Evolutionary conservation across 208 protist species (phyloP).

Genomic region (Acanthamoeba sp.): DNA sequence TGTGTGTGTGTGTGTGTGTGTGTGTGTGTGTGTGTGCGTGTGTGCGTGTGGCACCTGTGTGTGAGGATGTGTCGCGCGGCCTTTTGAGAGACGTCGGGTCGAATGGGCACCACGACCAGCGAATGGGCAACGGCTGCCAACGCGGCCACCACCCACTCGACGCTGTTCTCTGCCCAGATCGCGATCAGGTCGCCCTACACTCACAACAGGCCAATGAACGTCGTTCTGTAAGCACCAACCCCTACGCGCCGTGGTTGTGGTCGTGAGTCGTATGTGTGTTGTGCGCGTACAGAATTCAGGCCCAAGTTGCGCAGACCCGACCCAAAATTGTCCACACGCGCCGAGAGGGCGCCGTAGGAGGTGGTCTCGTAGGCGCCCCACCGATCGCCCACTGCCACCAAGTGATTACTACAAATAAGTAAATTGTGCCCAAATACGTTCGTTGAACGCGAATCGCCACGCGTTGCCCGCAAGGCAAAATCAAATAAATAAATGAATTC

Average conservation of each 20-base stretch:
- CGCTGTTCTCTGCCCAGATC: slow-evolving; percentile 64
- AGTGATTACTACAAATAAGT: not conserved
- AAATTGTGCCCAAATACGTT: not conserved
- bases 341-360: slow-evolving; percentile 20
- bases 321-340: slow-evolving; percentile 41
- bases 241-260: too few species aligned
- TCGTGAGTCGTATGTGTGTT: too few species aligned
- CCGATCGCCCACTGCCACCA: not conserved
- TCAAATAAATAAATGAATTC: not conserved
- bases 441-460: too few species aligned
- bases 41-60: slow-evolving; percentile 45
- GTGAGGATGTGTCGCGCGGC: slow-evolving; percentile 19
- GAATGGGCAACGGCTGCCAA: slow-evolving; percentile 22
- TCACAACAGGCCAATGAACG: not conserved
- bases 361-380: slow-evolving; percentile 56
- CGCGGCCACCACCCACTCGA: slow-evolving; percentile 30
- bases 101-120: slow-evolving; percentile 12
- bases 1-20: slow-evolving; percentile 29
- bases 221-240: too few species aligned
- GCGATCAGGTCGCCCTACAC: slow-evolving; percentile 22
- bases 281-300: not conserved
- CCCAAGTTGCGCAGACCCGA: slow-evolving; percentile 40
- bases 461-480: too few species aligned
- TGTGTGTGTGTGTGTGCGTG: slow-evolving; percentile 20
- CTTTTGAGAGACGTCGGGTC: not conserved